Base-by-base conservation (phyloP, 148 eudicot species). In the Gaultheria prostrata region DNA sequence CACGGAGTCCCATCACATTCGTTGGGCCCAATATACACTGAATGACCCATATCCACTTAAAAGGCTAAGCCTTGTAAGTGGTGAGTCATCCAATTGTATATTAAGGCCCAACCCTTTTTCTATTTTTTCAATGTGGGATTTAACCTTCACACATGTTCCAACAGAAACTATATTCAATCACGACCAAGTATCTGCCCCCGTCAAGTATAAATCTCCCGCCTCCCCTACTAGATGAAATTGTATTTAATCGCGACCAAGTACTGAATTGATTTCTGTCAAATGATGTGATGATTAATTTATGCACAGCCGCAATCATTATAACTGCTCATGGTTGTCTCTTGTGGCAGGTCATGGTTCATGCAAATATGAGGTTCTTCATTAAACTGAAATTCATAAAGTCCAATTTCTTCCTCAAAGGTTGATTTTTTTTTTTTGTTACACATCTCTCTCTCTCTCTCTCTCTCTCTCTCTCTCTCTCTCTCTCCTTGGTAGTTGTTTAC, bases 291-390 rank as follows among this genome's bases (percentile, higher is more conserved):
- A 49, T 9, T 18, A 73, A 56, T 12, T 0, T 12, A 49, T 7
- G 51, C 8, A 49, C 63, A 61, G 21, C 46, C 24, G 24, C 0
- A 3, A 80, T n/a, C 51, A 39, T 80, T 61, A 24, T 24, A 35
- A 0, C 7, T 54, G 21, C 53, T 54, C 45, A 10, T 57, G 39
- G 51, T 56, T n/a, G 45, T 82, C 35, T 69, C 30, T 26, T 30
- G 50, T 76, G 53, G 63, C 88, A 91, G 93, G 93, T 84, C 83
- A 91, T 85, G 91, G 87, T 24, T 77, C 76, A 70, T 91, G 93
- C 90, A 87, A 89, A 85, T 91, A 87, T 70, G 89, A 87, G 63
- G 83, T 86, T 53, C 11, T 46, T 39, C 85, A 85, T 35, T 86
- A 45, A 82, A 43, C 11, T 32, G 51, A 33, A 10, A 8, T 10